Evolutionary conservation across 805 yeast species (phyloP).

Genomic region (Wilhelminamyces savonicus): DNA sequence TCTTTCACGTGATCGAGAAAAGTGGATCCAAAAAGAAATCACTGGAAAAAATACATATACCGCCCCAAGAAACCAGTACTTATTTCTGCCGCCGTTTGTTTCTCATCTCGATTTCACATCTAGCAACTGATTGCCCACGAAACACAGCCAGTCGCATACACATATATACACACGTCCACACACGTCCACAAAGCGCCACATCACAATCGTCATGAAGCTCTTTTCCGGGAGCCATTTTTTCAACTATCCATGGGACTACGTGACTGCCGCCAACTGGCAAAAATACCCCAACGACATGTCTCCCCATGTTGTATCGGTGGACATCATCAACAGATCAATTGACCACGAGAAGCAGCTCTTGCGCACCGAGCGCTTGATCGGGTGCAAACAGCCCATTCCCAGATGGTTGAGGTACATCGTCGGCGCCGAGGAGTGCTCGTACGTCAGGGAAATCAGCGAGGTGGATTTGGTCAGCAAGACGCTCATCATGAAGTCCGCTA

Average conservation of each 20-base stretch:
- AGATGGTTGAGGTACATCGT: slow-evolving; percentile 67
- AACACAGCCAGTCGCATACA: too few species aligned
- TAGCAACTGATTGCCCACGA: too few species aligned
- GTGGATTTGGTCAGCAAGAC: slow-evolving; percentile 64
- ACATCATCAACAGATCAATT: slow-evolving; percentile 70
- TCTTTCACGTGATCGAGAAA: too few species aligned
- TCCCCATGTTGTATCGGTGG: slow-evolving; percentile 91
- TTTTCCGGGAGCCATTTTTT: slow-evolving; percentile 67
- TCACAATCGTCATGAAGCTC: slow-evolving; percentile 54
- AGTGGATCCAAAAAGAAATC: too few species aligned
- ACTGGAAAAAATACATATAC: too few species aligned
- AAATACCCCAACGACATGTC: slow-evolving; percentile 94
- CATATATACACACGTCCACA: too few species aligned
- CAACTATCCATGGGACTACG: slow-evolving; percentile 87
- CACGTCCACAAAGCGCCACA: too few species aligned
- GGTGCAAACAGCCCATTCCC: slow-evolving; percentile 84
- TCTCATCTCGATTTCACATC: too few species aligned
- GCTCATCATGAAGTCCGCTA: slow-evolving; percentile 76
- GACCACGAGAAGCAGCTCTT: slow-evolving; percentile 47
- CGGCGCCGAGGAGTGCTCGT: slow-evolving; percentile 68
- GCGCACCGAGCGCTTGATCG: slow-evolving; percentile 80
- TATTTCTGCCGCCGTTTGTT: too few species aligned
- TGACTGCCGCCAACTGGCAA: slow-evolving; percentile 93
- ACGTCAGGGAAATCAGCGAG: slow-evolving; percentile 83
- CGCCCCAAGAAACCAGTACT: too few species aligned